phyloP scores from a whole-genome alignment of 176 grass and related monocot genomes.

The Cenchrus purpureus region DNA sequence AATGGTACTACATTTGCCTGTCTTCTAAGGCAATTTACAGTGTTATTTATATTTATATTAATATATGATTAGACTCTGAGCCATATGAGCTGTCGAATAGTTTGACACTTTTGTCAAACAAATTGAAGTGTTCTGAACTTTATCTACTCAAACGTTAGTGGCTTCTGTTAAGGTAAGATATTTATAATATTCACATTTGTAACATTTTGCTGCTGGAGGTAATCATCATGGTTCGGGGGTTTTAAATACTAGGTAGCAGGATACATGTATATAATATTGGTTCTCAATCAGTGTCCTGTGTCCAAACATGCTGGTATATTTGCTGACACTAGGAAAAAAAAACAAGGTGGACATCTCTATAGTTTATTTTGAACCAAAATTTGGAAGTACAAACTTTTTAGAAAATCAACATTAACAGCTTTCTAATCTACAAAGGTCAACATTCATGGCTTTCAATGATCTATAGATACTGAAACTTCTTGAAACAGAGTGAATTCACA shows the following conservation, averaged over 20 bases:
- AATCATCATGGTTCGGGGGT: too few relatives aligned
- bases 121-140: constrained; percentile 11
- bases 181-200: background rate
- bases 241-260: too few relatives aligned
- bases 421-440: constrained; percentile 3
- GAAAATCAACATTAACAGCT: constrained; percentile 1
- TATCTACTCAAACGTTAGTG: constrained; percentile 33
- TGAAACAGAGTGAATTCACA: background rate
- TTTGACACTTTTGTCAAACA: constrained; percentile 21
- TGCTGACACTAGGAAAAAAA: constrained; percentile 41
- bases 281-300: constrained; percentile 1
- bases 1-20: background rate
- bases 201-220: too few relatives aligned
- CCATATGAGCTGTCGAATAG: constrained; percentile 18
- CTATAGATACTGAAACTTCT: background rate
- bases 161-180: constrained; percentile 10
- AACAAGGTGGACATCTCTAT: constrained; percentile 14
- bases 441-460: constrained; percentile 32
- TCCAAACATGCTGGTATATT: constrained; percentile 42
- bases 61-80: constrained; percentile 21
- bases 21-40: constrained; percentile 9
- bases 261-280: background rate
- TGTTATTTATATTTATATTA: constrained; percentile 4
- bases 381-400: constrained; percentile 25
- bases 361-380: constrained; percentile 18